These are phyloP conservation scores for Sugiyamaella qingdaonensis DNA, from an alignment of 805 yeast genomes.

Conservation along the genomic window DNA sequence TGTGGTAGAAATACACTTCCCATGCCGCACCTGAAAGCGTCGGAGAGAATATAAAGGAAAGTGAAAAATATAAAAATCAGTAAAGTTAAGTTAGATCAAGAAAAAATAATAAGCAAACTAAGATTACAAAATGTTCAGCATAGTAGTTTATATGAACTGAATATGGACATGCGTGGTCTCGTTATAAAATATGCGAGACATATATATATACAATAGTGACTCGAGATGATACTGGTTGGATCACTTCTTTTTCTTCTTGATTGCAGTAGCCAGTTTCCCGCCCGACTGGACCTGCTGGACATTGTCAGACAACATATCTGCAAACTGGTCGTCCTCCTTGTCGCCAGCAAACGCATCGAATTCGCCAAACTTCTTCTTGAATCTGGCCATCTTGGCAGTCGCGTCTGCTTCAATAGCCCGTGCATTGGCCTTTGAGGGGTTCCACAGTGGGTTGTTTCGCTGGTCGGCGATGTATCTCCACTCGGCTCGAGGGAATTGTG, in stretches of 20 bases:
- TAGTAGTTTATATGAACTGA: too few relatives aligned
- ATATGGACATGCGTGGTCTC: too few relatives aligned
- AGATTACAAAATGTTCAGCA: too few relatives aligned
- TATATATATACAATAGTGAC: not conserved
- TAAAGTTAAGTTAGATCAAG: not conserved
- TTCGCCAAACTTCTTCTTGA: constrained; percentile 31
- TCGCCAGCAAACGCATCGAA: constrained; percentile 24
- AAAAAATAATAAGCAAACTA: not conserved
- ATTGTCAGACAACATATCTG: constrained; percentile 57
- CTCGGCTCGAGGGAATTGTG: constrained; percentile 86
- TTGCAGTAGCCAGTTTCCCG: constrained; percentile 47
- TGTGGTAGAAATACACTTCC: constrained; percentile 82
- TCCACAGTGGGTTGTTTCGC: constrained; percentile 84
- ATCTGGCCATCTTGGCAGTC: constrained; percentile 59
- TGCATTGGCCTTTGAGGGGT: constrained; percentile 76
- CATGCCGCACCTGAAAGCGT: constrained; percentile 40
- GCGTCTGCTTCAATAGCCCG: constrained; percentile 74
- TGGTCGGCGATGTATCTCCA: constrained; percentile 83
- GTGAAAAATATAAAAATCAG: not conserved
- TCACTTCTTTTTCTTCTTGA: constrained; percentile 33
- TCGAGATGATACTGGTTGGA: not conserved
- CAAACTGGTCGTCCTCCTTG: constrained; percentile 43
- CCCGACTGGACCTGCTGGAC: constrained; percentile 53
- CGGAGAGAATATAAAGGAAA: too few relatives aligned
- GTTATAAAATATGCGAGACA: too few relatives aligned